A percentile compares a stretch with the other conserved stretches of the same genome.
Evolutionary conservation across 2,329 filamentous ascomycete genomes (phyloP).

Genomic region (Camillea tinctor): DNA sequence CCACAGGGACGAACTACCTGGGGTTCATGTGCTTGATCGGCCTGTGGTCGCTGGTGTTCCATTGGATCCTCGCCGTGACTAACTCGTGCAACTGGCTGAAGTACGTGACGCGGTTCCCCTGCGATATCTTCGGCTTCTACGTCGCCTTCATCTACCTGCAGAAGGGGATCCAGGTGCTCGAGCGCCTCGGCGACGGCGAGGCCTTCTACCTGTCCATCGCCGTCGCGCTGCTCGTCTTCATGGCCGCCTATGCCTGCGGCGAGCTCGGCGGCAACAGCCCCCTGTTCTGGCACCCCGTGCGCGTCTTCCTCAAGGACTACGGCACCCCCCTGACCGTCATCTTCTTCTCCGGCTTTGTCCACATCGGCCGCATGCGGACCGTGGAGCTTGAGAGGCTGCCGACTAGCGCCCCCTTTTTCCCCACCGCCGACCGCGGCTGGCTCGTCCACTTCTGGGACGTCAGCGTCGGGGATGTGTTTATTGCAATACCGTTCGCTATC

Average conservation of each 20-base stretch:
- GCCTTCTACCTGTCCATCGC: slow-evolving; percentile 79
- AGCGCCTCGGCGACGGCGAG: slow-evolving; percentile 64
- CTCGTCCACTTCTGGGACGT: slow-evolving; percentile 82
- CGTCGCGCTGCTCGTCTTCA: slow-evolving; percentile 74
- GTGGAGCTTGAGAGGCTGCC: slow-evolving; percentile 71
- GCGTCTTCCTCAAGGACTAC: slow-evolving; percentile 86
- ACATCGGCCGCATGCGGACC: slow-evolving; percentile 77
- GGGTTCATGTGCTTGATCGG: slow-evolving; percentile 93
- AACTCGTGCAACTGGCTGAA: slow-evolving; percentile 87
- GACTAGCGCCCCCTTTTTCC: slow-evolving; percentile 74
- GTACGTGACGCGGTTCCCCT: slow-evolving; percentile 88
- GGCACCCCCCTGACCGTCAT: slow-evolving; percentile 79
- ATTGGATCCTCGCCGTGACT: slow-evolving; percentile 78
- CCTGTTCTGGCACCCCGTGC: slow-evolving; percentile 71
- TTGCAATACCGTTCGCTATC: slow-evolving; percentile 83
- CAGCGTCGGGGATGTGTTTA: slow-evolving; percentile 68
- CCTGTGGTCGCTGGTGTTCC: slow-evolving; percentile 81
- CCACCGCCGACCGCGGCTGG: slow-evolving; percentile 72
- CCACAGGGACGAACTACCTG: slow-evolving; percentile 76
- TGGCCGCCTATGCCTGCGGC: slow-evolving; percentile 71
- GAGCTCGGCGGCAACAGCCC: slow-evolving; percentile 68
- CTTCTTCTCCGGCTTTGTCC: slow-evolving; percentile 88
- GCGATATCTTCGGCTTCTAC: slow-evolving; percentile 93
- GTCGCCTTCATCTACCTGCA: slow-evolving; percentile 90
- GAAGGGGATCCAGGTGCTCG: slow-evolving; percentile 84